Evolutionary conservation across 2,329 filamentous ascomycete species (phyloP).

Genomic region (Botrytis pseudocinerea): DNA sequence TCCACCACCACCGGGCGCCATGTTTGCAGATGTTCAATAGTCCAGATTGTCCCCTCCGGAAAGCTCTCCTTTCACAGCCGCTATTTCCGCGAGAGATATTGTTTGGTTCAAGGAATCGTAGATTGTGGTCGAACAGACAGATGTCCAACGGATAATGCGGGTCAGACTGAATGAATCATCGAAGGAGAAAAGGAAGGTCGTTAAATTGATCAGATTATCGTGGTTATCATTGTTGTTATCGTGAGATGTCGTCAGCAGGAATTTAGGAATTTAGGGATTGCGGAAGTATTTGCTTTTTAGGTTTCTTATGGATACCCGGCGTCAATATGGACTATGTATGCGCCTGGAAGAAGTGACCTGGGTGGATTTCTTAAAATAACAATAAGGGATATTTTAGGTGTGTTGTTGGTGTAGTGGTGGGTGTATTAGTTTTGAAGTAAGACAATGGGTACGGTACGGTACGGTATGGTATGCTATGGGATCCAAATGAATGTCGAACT

Average conservation of each 20-base stretch:
- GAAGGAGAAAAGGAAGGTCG: conserved; percentile 15
- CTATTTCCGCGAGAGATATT: neutral
- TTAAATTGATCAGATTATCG: conserved; percentile 21
- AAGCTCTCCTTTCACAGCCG: conserved; percentile 21
- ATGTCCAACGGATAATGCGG: conserved; percentile 10
- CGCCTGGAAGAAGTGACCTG: neutral
- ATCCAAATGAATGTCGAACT: conserved; percentile 14
- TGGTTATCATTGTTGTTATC: conserved; percentile 22
- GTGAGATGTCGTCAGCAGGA: conserved; percentile 20
- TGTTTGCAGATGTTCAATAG: conserved; percentile 34
- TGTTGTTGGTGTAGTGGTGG: conserved; percentile 2
- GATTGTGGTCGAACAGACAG: neutral
- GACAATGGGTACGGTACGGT: neutral
- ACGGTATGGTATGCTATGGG: neutral
- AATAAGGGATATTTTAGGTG: neutral
- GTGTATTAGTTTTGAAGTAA: conserved; percentile 9
- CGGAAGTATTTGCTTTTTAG: conserved; percentile 7
- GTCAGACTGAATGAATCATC: conserved; percentile 18
- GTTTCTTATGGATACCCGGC: conserved; percentile 1
- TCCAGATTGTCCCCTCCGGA: conserved; percentile 4
- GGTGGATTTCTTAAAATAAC: neutral
- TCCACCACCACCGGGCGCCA: conserved; percentile 61
- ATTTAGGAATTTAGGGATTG: neutral
- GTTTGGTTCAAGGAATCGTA: conserved; percentile 23
- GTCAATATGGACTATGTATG: conserved; percentile 14